phyloP scores from a whole-genome alignment of 2,329 filamentous ascomycete species.

The Capronia americana region DNA sequence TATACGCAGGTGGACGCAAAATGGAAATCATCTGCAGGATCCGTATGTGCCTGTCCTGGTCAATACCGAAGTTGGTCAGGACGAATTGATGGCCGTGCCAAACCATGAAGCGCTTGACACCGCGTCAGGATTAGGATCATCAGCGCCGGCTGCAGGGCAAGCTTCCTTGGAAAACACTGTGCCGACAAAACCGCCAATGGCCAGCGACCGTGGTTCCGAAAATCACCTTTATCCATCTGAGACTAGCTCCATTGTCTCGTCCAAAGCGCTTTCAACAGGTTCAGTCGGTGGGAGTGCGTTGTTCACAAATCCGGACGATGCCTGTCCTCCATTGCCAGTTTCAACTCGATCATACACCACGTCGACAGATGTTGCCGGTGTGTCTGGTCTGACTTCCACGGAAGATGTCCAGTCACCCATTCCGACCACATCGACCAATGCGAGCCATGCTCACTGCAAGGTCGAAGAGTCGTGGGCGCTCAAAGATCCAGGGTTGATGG shows the following conservation, averaged over 20 bases:
- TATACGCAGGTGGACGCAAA: conserved; percentile 8
- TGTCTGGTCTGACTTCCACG: background rate
- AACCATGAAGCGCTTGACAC: background rate
- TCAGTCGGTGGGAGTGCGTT: conserved; percentile 1
- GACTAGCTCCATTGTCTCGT: conserved; percentile 15
- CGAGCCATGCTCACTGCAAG: background rate
- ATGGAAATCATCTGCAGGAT: conserved; percentile 29
- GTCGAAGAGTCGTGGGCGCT: conserved; percentile 8
- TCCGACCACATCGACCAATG: background rate
- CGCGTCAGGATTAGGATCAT: background rate
- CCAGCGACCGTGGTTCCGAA: background rate
- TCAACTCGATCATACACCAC: background rate
- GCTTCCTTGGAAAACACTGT: background rate
- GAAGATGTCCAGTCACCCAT: background rate
- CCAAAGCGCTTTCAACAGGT: conserved; percentile 11
- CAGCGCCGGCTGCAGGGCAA: background rate
- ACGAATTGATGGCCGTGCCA: background rate
- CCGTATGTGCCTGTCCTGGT: conserved; percentile 17
- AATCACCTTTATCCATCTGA: conserved; percentile 12
- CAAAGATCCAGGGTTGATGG: conserved; percentile 26
- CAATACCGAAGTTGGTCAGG: background rate
- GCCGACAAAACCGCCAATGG: conserved; percentile 1
- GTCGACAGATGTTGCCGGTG: background rate
- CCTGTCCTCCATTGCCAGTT: background rate
- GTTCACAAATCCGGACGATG: conserved; percentile 19